Percentiles rank a stretch among this genome's conserved stretches.
Conservation (phyloP, 441 rosid genomes). For the Hura crepitans region DNA sequence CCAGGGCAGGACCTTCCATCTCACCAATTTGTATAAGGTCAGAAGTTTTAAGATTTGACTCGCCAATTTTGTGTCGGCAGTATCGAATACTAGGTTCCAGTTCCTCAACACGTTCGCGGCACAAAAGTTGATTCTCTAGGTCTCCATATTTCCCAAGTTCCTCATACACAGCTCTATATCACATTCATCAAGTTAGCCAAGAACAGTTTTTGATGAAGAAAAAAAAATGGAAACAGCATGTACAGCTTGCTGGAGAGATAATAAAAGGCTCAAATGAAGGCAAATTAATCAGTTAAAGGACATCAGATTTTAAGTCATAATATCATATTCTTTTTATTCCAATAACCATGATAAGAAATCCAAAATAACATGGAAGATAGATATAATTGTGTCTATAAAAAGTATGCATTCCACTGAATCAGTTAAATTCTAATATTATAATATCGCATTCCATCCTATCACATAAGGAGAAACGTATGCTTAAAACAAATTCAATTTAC, state of each 20-base stretch:
- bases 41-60: slow-evolving; percentile 77
- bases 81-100: slow-evolving; percentile 91
- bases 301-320: no score
- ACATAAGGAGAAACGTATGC: no score
- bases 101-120: slow-evolving; percentile 96
- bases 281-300: neutral
- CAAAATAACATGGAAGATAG: neutral
- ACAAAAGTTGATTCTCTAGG: slow-evolving; percentile 90
- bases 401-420: neutral
- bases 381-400: neutral
- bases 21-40: slow-evolving; percentile 89
- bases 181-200: slow-evolving; percentile 15
- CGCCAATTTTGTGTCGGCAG: slow-evolving; percentile 93
- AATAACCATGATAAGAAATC: neutral
- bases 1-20: slow-evolving; percentile 87
- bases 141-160: slow-evolving; percentile 98
- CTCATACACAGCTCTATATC: slow-evolving; percentile 83
- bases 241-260: neutral
- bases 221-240: slow-evolving; percentile 1
- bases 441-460: no score
- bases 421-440: neutral
- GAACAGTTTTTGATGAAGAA: slow-evolving; percentile 8
- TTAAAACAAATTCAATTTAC: no score
- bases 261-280: neutral
- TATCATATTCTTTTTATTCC: no score